These are phyloP conservation scores for Fusarium devonianum DNA, from an alignment of 2,329 filamentous ascomycete genomes.

Conservation along the genomic window DNA sequence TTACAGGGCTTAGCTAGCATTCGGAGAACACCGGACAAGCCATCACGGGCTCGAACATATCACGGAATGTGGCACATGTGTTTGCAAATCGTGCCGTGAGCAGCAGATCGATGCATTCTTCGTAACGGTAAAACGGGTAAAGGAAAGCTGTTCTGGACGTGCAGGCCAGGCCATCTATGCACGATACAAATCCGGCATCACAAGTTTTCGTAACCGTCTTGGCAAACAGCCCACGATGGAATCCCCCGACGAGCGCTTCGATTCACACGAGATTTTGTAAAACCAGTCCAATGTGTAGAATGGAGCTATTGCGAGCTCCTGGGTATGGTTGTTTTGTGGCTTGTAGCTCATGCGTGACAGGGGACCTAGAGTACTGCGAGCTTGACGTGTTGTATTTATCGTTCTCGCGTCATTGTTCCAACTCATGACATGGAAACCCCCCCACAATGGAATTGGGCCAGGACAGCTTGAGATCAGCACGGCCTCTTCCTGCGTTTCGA, in stretches of 20 bases:
- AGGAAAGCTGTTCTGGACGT: neutral
- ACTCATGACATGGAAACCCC: constrained; percentile 11
- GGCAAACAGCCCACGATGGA: constrained; percentile 17
- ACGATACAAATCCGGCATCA: constrained; percentile 2
- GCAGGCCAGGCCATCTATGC: constrained; percentile 1
- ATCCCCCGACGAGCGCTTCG: neutral
- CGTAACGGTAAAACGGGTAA: constrained; percentile 2
- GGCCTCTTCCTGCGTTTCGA: constrained; percentile 19
- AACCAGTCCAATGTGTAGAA: too few relatives aligned
- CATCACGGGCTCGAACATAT: constrained; percentile 23
- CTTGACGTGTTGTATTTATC: constrained; percentile 36
- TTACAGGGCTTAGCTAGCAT: constrained; percentile 13
- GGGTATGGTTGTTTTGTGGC: constrained; percentile 2
- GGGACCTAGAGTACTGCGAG: constrained; percentile 3
- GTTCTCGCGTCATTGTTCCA: constrained; percentile 38
- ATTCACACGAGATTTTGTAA: neutral
- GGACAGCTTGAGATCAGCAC: constrained; percentile 15
- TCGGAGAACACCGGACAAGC: constrained; percentile 18
- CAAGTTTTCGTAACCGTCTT: neutral
- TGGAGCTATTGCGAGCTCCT: neutral
- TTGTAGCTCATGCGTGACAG: too few relatives aligned
- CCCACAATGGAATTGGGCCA: constrained; percentile 6
- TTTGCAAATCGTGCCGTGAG: constrained; percentile 8
- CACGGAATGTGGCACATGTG: constrained; percentile 24
- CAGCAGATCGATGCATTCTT: constrained; percentile 4